Percentiles rank a stretch among this genome's conserved stretches.
These are phyloP conservation scores for Cicer chorassanicum DNA, from an alignment of 306 rosid genomes.

Conservation along the genomic window DNA sequence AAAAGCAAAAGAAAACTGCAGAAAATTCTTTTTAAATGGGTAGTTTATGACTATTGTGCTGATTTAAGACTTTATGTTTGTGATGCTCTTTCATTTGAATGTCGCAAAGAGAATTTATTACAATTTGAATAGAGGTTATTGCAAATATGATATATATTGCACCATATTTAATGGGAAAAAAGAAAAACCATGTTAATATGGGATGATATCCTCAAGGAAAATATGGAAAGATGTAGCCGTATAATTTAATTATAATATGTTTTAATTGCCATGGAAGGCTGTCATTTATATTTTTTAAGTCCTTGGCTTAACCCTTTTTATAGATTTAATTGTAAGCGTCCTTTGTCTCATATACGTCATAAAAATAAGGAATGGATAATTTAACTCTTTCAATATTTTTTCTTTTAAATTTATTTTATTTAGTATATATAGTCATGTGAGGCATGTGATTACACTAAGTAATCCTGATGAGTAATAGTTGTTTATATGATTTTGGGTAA, in stretches of 20 bases:
- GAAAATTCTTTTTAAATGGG: constrained; percentile 43
- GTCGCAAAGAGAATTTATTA: constrained; percentile 41
- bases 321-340: no score
- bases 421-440: no score
- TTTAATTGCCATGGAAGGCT: constrained; percentile 20
- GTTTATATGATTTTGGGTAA: no score
- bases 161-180: no score
- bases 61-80: constrained; percentile 55
- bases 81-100: constrained; percentile 56
- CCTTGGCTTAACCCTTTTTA: no score
- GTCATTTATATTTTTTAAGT: background rate
- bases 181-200: no score
- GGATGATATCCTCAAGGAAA: constrained; percentile 22
- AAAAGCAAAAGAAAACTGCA: constrained; percentile 35
- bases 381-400: background rate
- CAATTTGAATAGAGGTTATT: background rate
- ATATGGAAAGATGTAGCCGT: background rate
- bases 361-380: background rate
- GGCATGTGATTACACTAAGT: no score
- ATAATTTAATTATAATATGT: background rate
- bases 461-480: no score
- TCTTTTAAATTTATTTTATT: no score
- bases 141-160: background rate
- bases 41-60: constrained; percentile 51
- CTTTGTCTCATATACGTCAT: background rate